phyloP scores from a whole-genome alignment of 352 stramenopile species.

The Saprolegnia diclina region DNA sequence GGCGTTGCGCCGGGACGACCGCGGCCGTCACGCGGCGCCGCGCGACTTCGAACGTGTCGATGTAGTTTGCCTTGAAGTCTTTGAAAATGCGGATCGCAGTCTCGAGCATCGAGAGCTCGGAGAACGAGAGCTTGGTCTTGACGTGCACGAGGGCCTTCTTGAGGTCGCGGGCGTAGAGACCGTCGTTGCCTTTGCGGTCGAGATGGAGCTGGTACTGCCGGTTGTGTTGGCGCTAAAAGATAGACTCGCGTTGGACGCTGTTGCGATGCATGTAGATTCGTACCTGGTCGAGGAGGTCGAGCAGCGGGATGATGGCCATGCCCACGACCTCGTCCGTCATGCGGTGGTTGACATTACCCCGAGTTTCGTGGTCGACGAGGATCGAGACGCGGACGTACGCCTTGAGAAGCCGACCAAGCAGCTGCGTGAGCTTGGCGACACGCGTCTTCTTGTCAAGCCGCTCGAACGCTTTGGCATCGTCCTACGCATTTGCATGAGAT shows the following conservation, averaged over 20 bases:
- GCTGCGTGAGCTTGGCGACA: constrained; percentile 46
- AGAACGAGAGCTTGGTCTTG: constrained; percentile 44
- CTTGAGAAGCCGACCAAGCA: constrained; percentile 60
- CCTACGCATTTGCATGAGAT: constrained; percentile 2
- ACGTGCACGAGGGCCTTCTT: constrained; percentile 43
- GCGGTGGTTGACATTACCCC: constrained; percentile 24
- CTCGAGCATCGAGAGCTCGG: constrained; percentile 55
- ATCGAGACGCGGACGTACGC: constrained; percentile 50
- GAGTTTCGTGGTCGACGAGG: constrained; percentile 42
- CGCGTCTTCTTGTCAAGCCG: constrained; percentile 51
- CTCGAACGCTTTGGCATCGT: constrained; percentile 45
- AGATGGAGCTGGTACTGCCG: constrained; percentile 48
- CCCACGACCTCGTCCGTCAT: constrained; percentile 47
- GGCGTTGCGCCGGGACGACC: constrained; percentile 54
- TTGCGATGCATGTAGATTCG: background rate
- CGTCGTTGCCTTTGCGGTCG: background rate
- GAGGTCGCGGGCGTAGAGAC: background rate
- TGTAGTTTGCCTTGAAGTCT: constrained; percentile 51
- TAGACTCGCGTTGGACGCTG: background rate
- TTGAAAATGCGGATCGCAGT: constrained; percentile 61
- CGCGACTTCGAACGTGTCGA: constrained; percentile 49
- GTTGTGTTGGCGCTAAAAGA: constrained; percentile 33
- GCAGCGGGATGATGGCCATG: constrained; percentile 49
- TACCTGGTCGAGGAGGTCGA: constrained; percentile 65
- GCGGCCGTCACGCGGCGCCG: constrained; percentile 51